These are phyloP conservation scores for Pyrenophora tritici-repentis DNA, from an alignment of 2,329 filamentous ascomycete species.

Conservation along the genomic window DNA sequence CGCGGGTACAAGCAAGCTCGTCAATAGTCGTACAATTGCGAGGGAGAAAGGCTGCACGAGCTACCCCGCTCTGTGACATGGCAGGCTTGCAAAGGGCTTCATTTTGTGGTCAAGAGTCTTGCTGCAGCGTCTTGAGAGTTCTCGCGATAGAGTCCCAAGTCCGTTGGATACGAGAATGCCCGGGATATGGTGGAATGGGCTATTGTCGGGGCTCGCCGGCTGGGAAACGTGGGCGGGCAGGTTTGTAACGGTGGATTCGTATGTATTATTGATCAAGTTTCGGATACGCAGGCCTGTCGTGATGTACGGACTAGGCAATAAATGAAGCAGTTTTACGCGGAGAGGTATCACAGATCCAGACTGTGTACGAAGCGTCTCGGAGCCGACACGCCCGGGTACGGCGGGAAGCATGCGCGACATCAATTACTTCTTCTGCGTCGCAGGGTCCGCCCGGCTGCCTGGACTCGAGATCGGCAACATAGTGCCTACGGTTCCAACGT, in stretches of 20 bases:
- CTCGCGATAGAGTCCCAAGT: neutral
- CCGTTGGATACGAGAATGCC: neutral
- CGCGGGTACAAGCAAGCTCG: slow-evolving; percentile 3
- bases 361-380: slow-evolving; percentile 3
- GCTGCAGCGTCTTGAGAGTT: neutral
- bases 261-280: slow-evolving; percentile 11
- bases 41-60: slow-evolving; percentile 1
- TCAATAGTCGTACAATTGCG: slow-evolving; percentile 16
- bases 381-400: neutral
- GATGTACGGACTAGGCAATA: slow-evolving; percentile 19
- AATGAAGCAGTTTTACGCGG: slow-evolving; percentile 9
- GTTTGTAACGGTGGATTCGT: neutral
- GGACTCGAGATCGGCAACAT: neutral
- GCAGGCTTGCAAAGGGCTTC: slow-evolving; percentile 1
- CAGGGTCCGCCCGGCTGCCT: neutral
- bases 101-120: slow-evolving; percentile 1
- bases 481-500: neutral
- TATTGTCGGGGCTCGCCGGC: neutral
- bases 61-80: slow-evolving; percentile 12
- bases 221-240: neutral
- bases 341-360: slow-evolving; percentile 15
- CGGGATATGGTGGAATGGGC: neutral
- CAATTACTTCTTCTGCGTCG: slow-evolving; percentile 14
- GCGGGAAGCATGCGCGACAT: slow-evolving; percentile 6
- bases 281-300: slow-evolving; percentile 10